phyloP scores from a whole-genome alignment of 192 early-diverging fungal species.

The Glomus cerebriforme region DNA sequence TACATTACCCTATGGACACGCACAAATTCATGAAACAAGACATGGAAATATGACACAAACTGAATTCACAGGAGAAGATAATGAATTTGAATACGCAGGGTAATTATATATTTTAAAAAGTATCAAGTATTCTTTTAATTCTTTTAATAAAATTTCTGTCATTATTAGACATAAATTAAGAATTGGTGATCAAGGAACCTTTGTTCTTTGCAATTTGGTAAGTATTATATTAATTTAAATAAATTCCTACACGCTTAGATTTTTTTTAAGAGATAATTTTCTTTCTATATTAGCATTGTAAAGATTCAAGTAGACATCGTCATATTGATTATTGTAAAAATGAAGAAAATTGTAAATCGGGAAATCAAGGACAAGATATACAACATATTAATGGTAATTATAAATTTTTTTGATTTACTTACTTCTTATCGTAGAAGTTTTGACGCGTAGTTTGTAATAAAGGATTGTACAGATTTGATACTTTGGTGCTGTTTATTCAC shows the following conservation, averaged over 20 bases:
- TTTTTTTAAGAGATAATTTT: neutral
- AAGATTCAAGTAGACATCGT: conserved; percentile 27
- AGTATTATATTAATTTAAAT: neutral
- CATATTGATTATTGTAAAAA: conserved; percentile 36
- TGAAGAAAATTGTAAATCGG: conserved; percentile 6
- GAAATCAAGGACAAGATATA: neutral
- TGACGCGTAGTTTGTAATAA: no score
- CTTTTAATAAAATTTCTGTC: neutral
- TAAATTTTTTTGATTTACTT: neutral
- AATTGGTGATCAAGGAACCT: conserved; percentile 13
- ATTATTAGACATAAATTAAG: conserved; percentile 11
- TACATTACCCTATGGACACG: conserved; percentile 9
- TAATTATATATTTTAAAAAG: neutral
- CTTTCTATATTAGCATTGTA: conserved; percentile 2
- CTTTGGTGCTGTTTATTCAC: no score
- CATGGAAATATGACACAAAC: conserved; percentile 30
- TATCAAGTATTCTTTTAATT: neutral
- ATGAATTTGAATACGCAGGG: conserved; percentile 21
- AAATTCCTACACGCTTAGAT: neutral
- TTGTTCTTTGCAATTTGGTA: conserved; percentile 31
- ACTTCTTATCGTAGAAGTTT: no score
- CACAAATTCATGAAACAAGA: neutral
- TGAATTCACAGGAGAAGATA: conserved; percentile 1
- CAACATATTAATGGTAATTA: conserved; percentile 20
- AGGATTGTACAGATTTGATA: no score